Evolutionary conservation across 495 filamentous ascomycete genomes (phyloP), one percentile per base, ranked within the genome.

Genomic region (Articulospora tetracladia): DNA sequence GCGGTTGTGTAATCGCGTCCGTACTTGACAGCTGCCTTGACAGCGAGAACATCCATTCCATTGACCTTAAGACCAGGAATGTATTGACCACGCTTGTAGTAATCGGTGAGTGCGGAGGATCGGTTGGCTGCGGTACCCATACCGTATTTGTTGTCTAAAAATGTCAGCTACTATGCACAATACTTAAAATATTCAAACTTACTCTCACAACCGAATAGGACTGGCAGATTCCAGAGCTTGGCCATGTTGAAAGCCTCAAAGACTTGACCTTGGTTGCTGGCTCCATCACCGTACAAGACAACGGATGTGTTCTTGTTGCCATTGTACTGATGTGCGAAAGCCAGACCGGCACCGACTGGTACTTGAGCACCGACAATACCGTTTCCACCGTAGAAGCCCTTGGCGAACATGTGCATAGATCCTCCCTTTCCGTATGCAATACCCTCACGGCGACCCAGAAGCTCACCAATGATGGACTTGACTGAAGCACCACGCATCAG

Each of bases 171-270:
- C 15, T 17, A 3, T 41, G 17, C 58, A 17, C 20, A 25, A 51
- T 54, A 6, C n/a, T 41, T 27, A 54, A n/a, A 41, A 17, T 19
- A 20, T 20, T 30, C 27, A 11, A 61, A 83, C 87, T 68, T 84
- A 97, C 93, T 98, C 80, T 98, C 94, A 76, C 94, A 98, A 62
- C 92, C 93, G 72, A 98, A 98, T 50, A 98, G 85, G 59, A 90
- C 84, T 41, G 94, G 94, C 22, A 98, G 77, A 58, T 94, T 93
- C 94, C 94, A 98, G 60, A 98, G 87, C 86, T 97, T 97, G 50
- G 94, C 94, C 94, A 98, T 98, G 86, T 98, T 98, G 85, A 96
- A 98, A 58, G 94, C 92, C 83, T 98, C 94, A 71, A 98, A 98
- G 60, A 98, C 95, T 77, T 98, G 94, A 66, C 94, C 94, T 82